Conservation (phyloP, 495 filamentous ascomycete genomes). For the Penicillium longicatenatum region DNA sequence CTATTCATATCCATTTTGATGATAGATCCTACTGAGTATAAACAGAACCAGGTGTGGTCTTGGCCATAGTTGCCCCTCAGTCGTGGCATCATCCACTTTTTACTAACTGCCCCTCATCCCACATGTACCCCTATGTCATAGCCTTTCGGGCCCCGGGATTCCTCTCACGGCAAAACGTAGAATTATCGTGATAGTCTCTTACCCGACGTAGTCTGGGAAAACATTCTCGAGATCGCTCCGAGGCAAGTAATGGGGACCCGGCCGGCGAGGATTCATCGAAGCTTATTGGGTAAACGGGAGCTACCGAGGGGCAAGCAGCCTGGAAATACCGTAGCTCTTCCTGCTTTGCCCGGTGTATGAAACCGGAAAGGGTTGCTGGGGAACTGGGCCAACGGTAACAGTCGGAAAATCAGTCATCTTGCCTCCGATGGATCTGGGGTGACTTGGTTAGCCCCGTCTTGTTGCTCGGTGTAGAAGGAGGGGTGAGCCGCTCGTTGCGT, state of each 20-base stretch:
- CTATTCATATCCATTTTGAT: background rate
- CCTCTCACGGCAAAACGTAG: background rate
- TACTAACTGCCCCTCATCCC: constrained; percentile 3
- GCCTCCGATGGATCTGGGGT: constrained; percentile 17
- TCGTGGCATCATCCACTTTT: constrained; percentile 21
- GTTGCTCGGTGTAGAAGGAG: constrained; percentile 34
- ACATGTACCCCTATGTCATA: constrained; percentile 4
- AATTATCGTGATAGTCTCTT: constrained; percentile 12
- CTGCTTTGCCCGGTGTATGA: constrained; percentile 57
- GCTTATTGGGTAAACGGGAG: constrained; percentile 41
- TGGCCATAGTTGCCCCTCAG: constrained; percentile 19
- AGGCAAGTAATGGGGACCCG: constrained; percentile 23
- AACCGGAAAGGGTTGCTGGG: constrained; percentile 48
- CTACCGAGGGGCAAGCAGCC: constrained; percentile 32
- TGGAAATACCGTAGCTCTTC: constrained; percentile 47
- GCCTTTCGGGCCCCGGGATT: constrained; percentile 5
- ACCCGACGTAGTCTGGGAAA: constrained; percentile 24
- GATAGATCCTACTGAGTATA: background rate
- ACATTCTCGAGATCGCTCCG: constrained; percentile 35
- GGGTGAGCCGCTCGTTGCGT: constrained; percentile 49
- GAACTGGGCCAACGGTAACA: constrained; percentile 36
- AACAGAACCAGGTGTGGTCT: background rate
- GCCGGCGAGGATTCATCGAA: constrained; percentile 18
- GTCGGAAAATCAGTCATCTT: constrained; percentile 30
- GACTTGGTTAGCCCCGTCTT: constrained; percentile 27